Base-by-base conservation (phyloP, 2,329 filamentous ascomycete genomes). In the Waltergamsia citrina region DNA sequence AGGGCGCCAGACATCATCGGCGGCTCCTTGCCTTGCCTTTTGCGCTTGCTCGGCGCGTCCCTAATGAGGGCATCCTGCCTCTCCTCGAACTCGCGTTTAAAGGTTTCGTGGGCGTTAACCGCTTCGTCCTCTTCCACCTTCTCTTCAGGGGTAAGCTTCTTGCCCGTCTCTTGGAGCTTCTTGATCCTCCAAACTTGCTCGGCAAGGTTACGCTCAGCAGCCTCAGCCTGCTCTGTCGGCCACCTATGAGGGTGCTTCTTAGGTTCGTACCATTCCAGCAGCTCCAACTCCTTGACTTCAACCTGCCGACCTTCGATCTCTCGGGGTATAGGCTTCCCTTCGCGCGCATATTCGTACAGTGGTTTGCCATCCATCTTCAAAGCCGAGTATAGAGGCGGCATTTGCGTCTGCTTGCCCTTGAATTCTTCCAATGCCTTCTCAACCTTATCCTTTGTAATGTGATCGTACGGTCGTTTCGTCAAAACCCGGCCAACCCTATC, bases 301-400 rank as follows among this genome's bases (percentile, higher is more conserved):
- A 96, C 85, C 3, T 83, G 74, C 37, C 90, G 67, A 35, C 82
- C 76, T 52, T 87, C 70, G 38, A 98, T 92, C 54, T 94, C 82
- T 36, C 81, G 69, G 0, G 92, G 92, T 12, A 94, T 80, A 23
- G 85, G 76, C 50, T 82, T 86, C 12, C 92, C 92, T 54, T 88
- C 85, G 32, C 92, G 73, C 15, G 92, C 92, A 57, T 96, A 96
- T 60, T 98, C 88, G 54, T 98, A 98, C 32, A 95, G 69, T 22
- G 85, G 83, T 65, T 95, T 95, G 3, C 92, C 92, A 45, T 95
- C 76, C 57, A 95, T 85, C 56, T 90, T 88, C 41, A 96, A 67
- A 8, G 92, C 92, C 20, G 86, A 94, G 59, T 88, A 98, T 15
- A 98, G 74, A 6, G 90, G 90, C 24, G 92, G 92, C 45, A 85